phyloP scores from a whole-genome alignment of 169 alveolate genomes.

The Plasmodium vivax region DNA sequence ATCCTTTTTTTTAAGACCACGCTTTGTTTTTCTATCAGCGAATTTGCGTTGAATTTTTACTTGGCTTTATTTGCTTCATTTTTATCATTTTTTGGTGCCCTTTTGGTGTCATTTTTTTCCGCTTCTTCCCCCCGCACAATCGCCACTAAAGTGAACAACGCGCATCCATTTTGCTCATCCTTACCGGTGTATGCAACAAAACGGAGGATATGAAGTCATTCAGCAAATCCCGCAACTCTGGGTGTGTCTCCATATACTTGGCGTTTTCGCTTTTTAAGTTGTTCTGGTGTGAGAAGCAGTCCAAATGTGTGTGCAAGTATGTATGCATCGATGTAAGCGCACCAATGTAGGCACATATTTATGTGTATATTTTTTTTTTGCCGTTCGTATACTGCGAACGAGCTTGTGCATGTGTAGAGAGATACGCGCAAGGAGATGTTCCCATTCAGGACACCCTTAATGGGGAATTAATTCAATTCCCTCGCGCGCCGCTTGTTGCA shows the following conservation, averaged over 20 bases:
- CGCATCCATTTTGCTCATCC: not conserved
- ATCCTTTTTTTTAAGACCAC: not conserved
- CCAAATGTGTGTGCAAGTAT: not conserved
- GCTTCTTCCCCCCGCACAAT: not conserved
- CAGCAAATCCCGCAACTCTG: constrained; percentile 50
- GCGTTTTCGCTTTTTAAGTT: constrained; percentile 62
- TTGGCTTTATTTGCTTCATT: not conserved
- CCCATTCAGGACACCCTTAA: not conserved
- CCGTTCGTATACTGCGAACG: not conserved
- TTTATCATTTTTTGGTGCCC: not conserved
- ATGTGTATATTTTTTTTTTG: not conserved
- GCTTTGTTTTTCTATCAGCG: not conserved
- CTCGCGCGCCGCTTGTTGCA: not conserved
- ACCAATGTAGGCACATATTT: not conserved
- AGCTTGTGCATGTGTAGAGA: not conserved
- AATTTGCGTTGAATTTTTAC: not conserved
- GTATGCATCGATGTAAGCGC: not conserved
- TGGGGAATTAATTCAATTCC: not conserved
- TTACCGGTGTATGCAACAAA: constrained; percentile 71
- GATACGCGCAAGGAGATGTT: not conserved
- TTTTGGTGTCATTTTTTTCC: not conserved
- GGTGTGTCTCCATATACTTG: constrained; percentile 68
- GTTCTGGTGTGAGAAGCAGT: constrained; percentile 4
- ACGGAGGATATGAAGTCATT: constrained; percentile 69
- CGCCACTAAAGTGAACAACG: not conserved